phyloP scores from a whole-genome alignment of 352 stramenopile species.

The Pythium volutum region DNA sequence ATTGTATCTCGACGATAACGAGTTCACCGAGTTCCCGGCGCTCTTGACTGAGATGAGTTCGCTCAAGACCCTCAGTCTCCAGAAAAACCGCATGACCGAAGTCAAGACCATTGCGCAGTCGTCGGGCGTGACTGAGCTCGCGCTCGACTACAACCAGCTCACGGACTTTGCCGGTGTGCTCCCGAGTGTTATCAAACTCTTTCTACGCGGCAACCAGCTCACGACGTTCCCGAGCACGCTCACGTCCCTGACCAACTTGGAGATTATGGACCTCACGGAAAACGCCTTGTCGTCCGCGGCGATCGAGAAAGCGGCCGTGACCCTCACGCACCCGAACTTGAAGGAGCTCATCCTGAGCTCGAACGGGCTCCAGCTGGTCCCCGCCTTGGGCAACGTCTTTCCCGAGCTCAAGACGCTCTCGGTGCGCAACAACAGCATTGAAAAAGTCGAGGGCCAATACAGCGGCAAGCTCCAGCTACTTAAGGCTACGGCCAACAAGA shows the following conservation, averaged over 20 bases:
- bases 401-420: slow-evolving; percentile 12
- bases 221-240: slow-evolving; percentile 13
- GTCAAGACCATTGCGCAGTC: neutral
- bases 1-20: slow-evolving; percentile 15
- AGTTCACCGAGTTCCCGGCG: slow-evolving; percentile 8
- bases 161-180: slow-evolving; percentile 21
- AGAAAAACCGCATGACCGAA: slow-evolving; percentile 11
- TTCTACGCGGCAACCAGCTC: slow-evolving; percentile 15
- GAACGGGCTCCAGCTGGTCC: slow-evolving; percentile 13
- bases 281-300: slow-evolving; percentile 15
- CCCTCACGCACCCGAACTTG: slow-evolving; percentile 13
- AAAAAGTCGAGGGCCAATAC: slow-evolving; percentile 9
- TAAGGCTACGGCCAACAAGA: slow-evolving; percentile 12
- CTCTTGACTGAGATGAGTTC: slow-evolving; percentile 7
- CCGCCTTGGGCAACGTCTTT: slow-evolving; percentile 20
- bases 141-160: slow-evolving; percentile 19
- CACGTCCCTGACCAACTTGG: slow-evolving; percentile 8
- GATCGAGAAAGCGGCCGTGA: neutral
- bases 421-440: slow-evolving; percentile 24
- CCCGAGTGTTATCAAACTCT: slow-evolving; percentile 16
- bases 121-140: slow-evolving; percentile 14
- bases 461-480: slow-evolving; percentile 17
- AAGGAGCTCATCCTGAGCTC: slow-evolving; percentile 14
- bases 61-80: slow-evolving; percentile 12
- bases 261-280: slow-evolving; percentile 12